Percentiles rank a stretch among this genome's conserved stretches.
These are phyloP conservation scores for Beta lomatogona DNA, from an alignment of 179 eudicot genomes.

Conservation along the genomic window DNA sequence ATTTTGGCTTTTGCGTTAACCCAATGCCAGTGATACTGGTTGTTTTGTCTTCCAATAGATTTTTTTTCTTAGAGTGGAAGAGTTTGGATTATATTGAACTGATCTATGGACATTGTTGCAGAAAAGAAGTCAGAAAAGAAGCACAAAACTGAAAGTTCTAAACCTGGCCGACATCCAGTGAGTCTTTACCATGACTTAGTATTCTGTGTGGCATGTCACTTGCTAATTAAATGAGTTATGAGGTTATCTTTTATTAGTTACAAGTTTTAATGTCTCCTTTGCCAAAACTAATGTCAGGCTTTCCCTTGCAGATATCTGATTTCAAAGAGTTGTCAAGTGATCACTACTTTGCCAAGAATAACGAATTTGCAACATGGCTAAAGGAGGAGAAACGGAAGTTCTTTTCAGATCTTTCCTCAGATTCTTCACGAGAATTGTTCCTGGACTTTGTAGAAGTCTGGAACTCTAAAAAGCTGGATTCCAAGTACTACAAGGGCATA, in stretches of 20 bases:
- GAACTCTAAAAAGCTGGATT: slow-evolving; percentile 63
- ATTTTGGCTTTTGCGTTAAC: background rate
- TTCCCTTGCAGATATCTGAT: slow-evolving; percentile 39
- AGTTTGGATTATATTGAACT: background rate
- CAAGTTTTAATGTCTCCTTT: background rate
- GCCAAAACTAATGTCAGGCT: background rate
- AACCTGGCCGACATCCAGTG: slow-evolving; percentile 48
- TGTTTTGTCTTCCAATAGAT: background rate
- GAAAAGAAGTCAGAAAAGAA: slow-evolving; percentile 69
- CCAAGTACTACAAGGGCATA: slow-evolving; percentile 81
- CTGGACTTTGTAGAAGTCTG: slow-evolving; percentile 64
- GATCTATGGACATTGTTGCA: slow-evolving; percentile 39
- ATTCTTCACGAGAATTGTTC: slow-evolving; percentile 67
- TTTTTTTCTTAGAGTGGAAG: background rate
- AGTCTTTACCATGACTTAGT: slow-evolving; percentile 21
- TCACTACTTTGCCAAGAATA: slow-evolving; percentile 89
- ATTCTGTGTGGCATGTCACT: background rate
- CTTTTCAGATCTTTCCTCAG: slow-evolving; percentile 89
- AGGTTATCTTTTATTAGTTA: background rate
- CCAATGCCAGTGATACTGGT: background rate
- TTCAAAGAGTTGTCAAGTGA: slow-evolving; percentile 58
- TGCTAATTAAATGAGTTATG: background rate
- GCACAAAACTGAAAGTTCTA: slow-evolving; percentile 57
- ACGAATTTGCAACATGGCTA: slow-evolving; percentile 95
- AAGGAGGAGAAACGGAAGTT: slow-evolving; percentile 69